Evolutionary conservation across 2,329 filamentous ascomycete species (phyloP).

Genomic region (Ascochyta viciae-villosae): DNA sequence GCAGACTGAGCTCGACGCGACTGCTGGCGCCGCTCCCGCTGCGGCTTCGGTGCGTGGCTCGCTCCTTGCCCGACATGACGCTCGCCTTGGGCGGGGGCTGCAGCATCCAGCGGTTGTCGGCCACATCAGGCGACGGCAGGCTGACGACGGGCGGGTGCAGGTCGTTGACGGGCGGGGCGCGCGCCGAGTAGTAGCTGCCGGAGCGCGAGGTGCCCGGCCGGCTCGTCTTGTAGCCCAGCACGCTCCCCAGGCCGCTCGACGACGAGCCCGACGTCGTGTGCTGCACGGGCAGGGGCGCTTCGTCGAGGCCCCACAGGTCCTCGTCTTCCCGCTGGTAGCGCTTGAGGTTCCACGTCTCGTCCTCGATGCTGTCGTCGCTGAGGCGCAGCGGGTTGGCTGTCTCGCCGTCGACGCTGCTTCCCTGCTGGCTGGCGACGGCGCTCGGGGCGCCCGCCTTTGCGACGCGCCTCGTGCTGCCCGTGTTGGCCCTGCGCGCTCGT

Average conservation of each 20-base stretch:
- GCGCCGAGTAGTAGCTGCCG: constrained; percentile 48
- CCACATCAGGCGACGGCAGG: constrained; percentile 71
- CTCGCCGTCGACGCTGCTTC: constrained; percentile 46
- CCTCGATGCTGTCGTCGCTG: constrained; percentile 46
- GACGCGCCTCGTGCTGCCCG: constrained; percentile 62
- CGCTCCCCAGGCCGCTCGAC: constrained; percentile 37
- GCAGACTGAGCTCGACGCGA: constrained; percentile 47
- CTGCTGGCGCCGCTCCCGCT: constrained; percentile 57
- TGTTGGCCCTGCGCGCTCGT: constrained; percentile 63
- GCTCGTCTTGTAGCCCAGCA: constrained; percentile 26
- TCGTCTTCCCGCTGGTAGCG: constrained; percentile 89
- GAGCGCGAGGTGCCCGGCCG: constrained; percentile 42
- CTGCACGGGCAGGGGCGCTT: constrained; percentile 45
- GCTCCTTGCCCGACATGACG: constrained; percentile 87
- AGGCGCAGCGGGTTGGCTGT: constrained; percentile 31
- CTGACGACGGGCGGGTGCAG: constrained; percentile 85
- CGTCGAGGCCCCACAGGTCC: constrained; percentile 77
- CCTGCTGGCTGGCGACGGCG: constrained; percentile 54
- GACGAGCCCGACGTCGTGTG: constrained; percentile 40
- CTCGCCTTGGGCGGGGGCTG: constrained; percentile 89
- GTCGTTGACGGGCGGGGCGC: constrained; percentile 79
- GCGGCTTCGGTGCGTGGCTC: constrained; percentile 65
- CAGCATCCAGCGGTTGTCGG: constrained; percentile 87
- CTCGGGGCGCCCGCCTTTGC: constrained; percentile 63
- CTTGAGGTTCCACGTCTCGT: constrained; percentile 74